These are phyloP conservation scores for Malus sylvestris DNA, from an alignment of 306 rosid species.

Conservation along the genomic window DNA sequence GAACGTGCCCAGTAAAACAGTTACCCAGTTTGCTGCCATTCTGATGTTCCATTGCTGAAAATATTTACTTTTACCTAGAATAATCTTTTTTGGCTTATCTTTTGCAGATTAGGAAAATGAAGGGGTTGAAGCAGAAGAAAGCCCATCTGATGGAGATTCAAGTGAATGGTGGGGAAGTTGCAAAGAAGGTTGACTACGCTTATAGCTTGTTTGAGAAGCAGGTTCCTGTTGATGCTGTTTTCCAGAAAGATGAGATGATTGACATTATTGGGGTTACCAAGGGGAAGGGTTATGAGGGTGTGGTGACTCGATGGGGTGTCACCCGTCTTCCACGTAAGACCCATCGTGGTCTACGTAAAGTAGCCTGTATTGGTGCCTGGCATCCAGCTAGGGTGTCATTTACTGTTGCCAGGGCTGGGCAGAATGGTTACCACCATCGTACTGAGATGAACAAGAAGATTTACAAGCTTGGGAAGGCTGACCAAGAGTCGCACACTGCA, in stretches of 20 bases:
- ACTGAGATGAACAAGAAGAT: slow-evolving; percentile 61
- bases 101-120: slow-evolving; percentile 36
- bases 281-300: slow-evolving; percentile 84
- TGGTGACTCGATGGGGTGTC: slow-evolving; percentile 87
- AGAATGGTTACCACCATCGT: slow-evolving; percentile 76
- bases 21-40: not conserved
- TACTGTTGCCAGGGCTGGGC: slow-evolving; percentile 88
- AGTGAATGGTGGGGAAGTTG: slow-evolving; percentile 37
- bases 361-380: slow-evolving; percentile 91
- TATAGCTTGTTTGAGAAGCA: slow-evolving; percentile 40
- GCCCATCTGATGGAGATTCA: slow-evolving; percentile 50
- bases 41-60: not conserved
- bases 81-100: not conserved
- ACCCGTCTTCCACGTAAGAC: slow-evolving; percentile 85
- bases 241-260: slow-evolving; percentile 86
- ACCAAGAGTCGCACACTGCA: slow-evolving; percentile 30
- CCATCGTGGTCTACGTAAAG: slow-evolving; percentile 76
- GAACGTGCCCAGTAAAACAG: not conserved
- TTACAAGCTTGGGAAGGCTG: slow-evolving; percentile 34
- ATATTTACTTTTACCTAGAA: not conserved
- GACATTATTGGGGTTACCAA: slow-evolving; percentile 78
- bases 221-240: slow-evolving; percentile 66
- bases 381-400: slow-evolving; percentile 88
- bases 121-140: slow-evolving; percentile 45
- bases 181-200: slow-evolving; percentile 35